Evolutionary conservation across 495 filamentous ascomycete genomes (phyloP).

Genomic region (Xylaria telfairii): DNA sequence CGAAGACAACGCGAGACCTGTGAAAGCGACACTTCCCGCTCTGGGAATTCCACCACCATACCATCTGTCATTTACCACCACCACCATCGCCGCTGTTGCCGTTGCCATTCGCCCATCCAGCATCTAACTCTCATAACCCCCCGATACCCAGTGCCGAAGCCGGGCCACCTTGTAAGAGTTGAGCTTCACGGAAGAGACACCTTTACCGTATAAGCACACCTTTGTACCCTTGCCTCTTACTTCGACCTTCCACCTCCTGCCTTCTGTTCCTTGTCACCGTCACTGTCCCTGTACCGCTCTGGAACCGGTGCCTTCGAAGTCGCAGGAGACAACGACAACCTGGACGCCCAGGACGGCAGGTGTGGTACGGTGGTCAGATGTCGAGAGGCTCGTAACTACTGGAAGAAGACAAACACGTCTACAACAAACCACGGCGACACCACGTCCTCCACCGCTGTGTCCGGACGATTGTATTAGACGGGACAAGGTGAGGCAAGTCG

Average conservation of each 20-base stretch:
- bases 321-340: neutral
- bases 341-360: neutral
- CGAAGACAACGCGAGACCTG: constrained; percentile 4
- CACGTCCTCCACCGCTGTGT: neutral
- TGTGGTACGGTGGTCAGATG: neutral
- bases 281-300: neutral
- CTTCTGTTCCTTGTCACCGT: too few relatives aligned
- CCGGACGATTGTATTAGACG: constrained; percentile 8
- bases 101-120: neutral
- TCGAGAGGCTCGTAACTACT: neutral
- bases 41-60: neutral
- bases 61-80: too few relatives aligned
- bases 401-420: neutral
- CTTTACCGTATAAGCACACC: neutral
- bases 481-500: neutral
- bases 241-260: neutral
- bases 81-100: neutral
- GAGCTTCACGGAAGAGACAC: constrained; percentile 4
- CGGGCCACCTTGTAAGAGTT: constrained; percentile 9
- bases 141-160: neutral
- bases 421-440: constrained; percentile 2
- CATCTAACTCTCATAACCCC: neutral
- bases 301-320: neutral
- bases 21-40: constrained; percentile 2
- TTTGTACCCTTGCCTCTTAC: neutral